Conservation (phyloP, 257 asterid species). For the Lantana camara region DNA sequence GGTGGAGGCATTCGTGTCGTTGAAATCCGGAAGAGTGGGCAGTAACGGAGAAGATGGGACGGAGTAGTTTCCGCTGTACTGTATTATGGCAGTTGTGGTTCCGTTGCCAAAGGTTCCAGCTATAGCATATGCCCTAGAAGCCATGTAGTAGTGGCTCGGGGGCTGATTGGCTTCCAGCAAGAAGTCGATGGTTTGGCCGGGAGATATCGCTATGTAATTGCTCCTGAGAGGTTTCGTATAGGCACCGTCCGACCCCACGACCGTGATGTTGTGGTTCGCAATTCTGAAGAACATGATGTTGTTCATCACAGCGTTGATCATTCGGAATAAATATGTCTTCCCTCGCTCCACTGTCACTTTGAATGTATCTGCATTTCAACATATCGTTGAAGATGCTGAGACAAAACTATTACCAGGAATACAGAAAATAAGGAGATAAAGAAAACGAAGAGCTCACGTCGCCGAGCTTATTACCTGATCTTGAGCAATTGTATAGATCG, state of each 20-base stretch:
- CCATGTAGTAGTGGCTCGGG: slow-evolving; percentile 63
- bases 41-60: slow-evolving; percentile 35
- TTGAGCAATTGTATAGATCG: slow-evolving; percentile 47
- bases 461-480: slow-evolving; percentile 31
- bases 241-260: slow-evolving; percentile 60
- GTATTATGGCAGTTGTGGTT: slow-evolving; percentile 46
- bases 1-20: slow-evolving; percentile 27
- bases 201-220: slow-evolving; percentile 50
- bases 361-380: slow-evolving; percentile 42
- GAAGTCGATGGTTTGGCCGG: slow-evolving; percentile 65
- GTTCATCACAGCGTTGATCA: slow-evolving; percentile 62
- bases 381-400: no score
- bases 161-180: slow-evolving; percentile 48
- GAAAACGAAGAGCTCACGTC: no score
- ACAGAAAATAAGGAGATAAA: no score
- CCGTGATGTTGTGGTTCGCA: slow-evolving; percentile 52
- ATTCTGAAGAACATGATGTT: slow-evolving; percentile 53
- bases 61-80: slow-evolving; percentile 41
- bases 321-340: slow-evolving; percentile 50
- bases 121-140: slow-evolving; percentile 38
- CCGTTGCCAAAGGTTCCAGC: slow-evolving; percentile 20
- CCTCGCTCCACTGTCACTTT: slow-evolving; percentile 44
- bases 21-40: slow-evolving; percentile 32
- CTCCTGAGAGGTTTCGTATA: slow-evolving; percentile 47
- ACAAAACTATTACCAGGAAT: no score